These are phyloP conservation scores for Talaromyces adpressus DNA, from an alignment of 495 filamentous ascomycete genomes.

Conservation along the genomic window DNA sequence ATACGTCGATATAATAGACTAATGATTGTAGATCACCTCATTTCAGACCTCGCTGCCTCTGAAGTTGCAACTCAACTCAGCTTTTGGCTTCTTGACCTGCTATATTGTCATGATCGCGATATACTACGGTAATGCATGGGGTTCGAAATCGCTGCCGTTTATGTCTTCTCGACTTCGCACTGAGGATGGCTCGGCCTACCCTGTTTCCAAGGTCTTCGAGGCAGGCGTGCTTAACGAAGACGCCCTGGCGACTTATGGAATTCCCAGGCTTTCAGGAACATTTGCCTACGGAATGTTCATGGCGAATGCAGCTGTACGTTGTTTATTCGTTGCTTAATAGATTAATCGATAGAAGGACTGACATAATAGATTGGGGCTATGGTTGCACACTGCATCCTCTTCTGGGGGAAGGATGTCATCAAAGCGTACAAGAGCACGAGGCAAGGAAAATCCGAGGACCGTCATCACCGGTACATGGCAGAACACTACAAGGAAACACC, in stretches of 20 bases:
- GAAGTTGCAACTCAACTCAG: conserved; percentile 15
- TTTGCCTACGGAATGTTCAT: conserved; percentile 30
- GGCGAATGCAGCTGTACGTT: conserved; percentile 26
- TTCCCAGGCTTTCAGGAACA: conserved; percentile 35
- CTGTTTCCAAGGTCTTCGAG: conserved; percentile 23
- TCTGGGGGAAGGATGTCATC: conserved; percentile 3
- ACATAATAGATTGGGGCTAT: conserved; percentile 12
- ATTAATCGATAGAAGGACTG: neutral
- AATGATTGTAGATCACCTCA: conserved; percentile 20
- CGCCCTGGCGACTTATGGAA: conserved; percentile 13
- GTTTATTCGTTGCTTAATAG: neutral
- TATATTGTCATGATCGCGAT: conserved; percentile 19
- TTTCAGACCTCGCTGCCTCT: conserved; percentile 28
- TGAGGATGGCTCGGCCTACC: conserved; percentile 15
- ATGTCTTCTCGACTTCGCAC: conserved; percentile 19
- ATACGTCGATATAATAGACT: neutral
- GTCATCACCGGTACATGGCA: conserved; percentile 39
- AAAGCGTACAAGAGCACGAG: neutral
- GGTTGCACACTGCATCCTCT: conserved; percentile 6
- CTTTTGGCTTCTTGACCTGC: conserved; percentile 13
- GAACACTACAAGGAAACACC: conserved; percentile 44
- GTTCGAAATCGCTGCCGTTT: conserved; percentile 19
- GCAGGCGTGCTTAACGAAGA: conserved; percentile 27
- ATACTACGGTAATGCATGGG: conserved; percentile 24
- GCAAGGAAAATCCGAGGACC: conserved; percentile 22